Evolutionary conservation across 306 rosid genomes (phyloP).

Genomic region (Dryas drummondii): DNA sequence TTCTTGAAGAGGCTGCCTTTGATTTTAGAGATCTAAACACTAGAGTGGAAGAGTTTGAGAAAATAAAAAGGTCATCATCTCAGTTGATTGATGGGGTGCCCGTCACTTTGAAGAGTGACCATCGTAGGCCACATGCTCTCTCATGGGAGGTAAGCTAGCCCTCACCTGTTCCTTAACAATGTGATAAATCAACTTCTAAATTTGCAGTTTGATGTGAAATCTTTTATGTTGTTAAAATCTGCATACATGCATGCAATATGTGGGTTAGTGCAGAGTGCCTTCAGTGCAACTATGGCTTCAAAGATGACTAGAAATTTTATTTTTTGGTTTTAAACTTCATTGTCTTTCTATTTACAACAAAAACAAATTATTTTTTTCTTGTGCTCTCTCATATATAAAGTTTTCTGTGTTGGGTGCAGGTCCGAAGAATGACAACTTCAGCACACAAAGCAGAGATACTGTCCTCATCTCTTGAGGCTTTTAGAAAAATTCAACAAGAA

Average conservation of each 20-base stretch:
- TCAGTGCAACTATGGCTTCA: background rate
- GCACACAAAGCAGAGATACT: conserved; percentile 97
- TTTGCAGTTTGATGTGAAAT: conserved; percentile 26
- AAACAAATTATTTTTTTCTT: background rate
- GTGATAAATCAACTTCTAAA: conserved; percentile 19
- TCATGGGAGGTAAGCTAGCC: conserved; percentile 90
- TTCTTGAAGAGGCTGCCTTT: conserved; percentile 93
- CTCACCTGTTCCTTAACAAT: conserved; percentile 18
- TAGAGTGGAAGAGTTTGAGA: conserved; percentile 93
- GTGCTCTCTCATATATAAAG: conserved; percentile 33
- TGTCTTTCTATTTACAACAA: background rate
- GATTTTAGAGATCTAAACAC: conserved; percentile 81
- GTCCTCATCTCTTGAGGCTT: conserved; percentile 94
- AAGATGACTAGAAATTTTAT: background rate
- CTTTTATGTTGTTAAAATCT: background rate
- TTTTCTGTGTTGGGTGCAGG: conserved; percentile 56
- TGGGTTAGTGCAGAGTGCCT: no score
- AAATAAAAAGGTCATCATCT: conserved; percentile 68
- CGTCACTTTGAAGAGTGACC: conserved; percentile 79
- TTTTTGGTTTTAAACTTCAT: background rate
- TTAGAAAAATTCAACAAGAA: conserved; percentile 90
- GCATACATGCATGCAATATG: no score
- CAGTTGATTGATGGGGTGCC: conserved; percentile 69
- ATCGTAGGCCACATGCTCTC: conserved; percentile 97
- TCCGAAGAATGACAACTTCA: conserved; percentile 93